Percentiles rank a stretch among this genome's conserved stretches.
These are phyloP conservation scores for Vachellia collinsii DNA, from an alignment of 306 rosid genomes.

Conservation along the genomic window DNA sequence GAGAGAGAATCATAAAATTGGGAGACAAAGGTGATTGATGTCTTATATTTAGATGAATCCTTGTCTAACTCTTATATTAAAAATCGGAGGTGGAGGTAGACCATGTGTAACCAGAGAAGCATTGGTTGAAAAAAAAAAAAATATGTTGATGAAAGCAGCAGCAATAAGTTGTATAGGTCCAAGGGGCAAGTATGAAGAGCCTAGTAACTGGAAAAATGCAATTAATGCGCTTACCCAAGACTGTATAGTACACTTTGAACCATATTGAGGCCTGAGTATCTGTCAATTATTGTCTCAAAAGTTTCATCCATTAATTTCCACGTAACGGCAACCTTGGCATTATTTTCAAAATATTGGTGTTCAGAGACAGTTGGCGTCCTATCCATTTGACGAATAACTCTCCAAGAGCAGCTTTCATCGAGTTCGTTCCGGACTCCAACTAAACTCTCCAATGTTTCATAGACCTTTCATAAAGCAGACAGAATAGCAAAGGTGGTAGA, in stretches of 20 bases:
- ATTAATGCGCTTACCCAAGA: conserved; percentile 33
- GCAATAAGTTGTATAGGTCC: not conserved
- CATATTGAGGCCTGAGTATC: conserved; percentile 32
- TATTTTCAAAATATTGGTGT: conserved; percentile 27
- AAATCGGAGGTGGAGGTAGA: no score
- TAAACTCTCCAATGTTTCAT: conserved; percentile 33
- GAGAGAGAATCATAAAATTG: no score
- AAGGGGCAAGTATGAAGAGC: not conserved
- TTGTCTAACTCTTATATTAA: no score
- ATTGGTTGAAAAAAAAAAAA: not conserved
- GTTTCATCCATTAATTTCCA: conserved; percentile 35
- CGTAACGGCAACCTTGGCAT: conserved; percentile 42
- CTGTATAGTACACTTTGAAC: conserved; percentile 37
- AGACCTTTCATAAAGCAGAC: conserved; percentile 30
- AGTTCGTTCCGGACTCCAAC: conserved; percentile 30
- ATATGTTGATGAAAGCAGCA: not conserved
- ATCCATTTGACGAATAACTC: conserved; percentile 31
- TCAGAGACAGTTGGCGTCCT: not conserved
- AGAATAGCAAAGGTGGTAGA: not conserved
- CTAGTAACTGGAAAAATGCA: not conserved
- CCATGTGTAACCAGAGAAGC: no score
- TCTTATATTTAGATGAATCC: no score
- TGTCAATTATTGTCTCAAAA: conserved; percentile 34
- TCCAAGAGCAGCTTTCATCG: conserved; percentile 38
- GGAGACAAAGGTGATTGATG: no score